Base-by-base conservation (phyloP, 345 rosid species). In the Euphorbia peplus region DNA sequence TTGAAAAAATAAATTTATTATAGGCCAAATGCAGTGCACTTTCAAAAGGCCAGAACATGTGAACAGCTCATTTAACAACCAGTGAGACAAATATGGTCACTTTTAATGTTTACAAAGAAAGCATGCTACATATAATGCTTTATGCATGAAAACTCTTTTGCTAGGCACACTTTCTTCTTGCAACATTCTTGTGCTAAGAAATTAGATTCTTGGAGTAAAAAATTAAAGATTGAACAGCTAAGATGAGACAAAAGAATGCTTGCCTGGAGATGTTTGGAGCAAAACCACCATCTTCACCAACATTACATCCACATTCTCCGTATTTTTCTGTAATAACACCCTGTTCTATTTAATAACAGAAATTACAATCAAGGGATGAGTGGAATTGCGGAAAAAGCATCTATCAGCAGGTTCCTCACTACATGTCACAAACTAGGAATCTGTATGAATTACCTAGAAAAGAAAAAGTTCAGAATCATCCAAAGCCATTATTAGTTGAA, bases 261-360 rank as follows among this genome's bases (percentile, higher is more conserved):
- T 72, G 84, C 99, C 95, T 91, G 48, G 93, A 88, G 64, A 95
- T 85, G 77, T 90, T 85, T 44, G 99, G 99, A 80, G 90, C 84
- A 78, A 95, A 86, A 70, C 99, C 99, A 77, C 99, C 98, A 83
- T 86, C 96, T 70, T 88, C 96, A 73, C 96, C 95, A 77, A 84
- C 92, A 82, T 86, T 91, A 77, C 98, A 91, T 70, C 85, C 98
- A 75, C 73, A 76, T 19, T 70, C 75, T 77, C 90, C 96, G 75
- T 83, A 81, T 80, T 84, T 95, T 85, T 95, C 97, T 51, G 82
- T 67, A 78, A 95, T 84, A 75, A 91, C 92, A 80, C 88, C 98
- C 99, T 95, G 87, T 58, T 60, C 70, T 75, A 72, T 78, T 76
- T 69, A 77, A 76, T 67, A 47, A 63, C 56, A 85, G 70, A 69